Percentiles rank a stretch among this genome's conserved stretches.
phyloP scores from a whole-genome alignment of 2,329 filamentous ascomycete species.

The Trichocomaceae sp. region DNA sequence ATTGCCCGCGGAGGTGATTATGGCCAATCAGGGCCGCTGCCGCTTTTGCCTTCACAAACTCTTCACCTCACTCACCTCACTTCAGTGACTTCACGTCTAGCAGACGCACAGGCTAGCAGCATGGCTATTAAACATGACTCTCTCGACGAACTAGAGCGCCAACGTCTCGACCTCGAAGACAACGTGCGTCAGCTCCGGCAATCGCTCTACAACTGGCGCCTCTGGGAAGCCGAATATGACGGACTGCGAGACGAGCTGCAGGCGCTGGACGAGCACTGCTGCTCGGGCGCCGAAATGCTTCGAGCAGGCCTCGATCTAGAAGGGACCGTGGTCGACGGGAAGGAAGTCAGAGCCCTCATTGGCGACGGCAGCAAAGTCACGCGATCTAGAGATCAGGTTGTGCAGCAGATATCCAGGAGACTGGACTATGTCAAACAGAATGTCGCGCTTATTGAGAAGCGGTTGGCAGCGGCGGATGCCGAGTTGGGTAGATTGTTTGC shows the following conservation, averaged over 20 bases:
- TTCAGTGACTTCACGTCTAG: not conserved
- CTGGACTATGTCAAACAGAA: constrained; percentile 89
- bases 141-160: constrained; percentile 65
- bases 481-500: constrained; percentile 60
- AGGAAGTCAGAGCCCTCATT: constrained; percentile 52
- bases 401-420: constrained; percentile 63
- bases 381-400: constrained; percentile 56
- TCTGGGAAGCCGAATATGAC: constrained; percentile 88
- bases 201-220: constrained; percentile 79
- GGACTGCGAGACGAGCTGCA: constrained; percentile 75
- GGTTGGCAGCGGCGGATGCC: constrained; percentile 59
- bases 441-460: constrained; percentile 64
- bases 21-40: constrained; percentile 14
- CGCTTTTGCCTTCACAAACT: not conserved
- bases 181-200: constrained; percentile 67
- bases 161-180: constrained; percentile 67
- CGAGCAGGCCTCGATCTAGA: constrained; percentile 40
- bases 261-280: constrained; percentile 44
- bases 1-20: constrained; percentile 5
- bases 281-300: constrained; percentile 50
- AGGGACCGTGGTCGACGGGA: constrained; percentile 37
- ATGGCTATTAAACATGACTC: constrained; percentile 35
- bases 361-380: constrained; percentile 36
- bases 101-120: no score
- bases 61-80: not conserved